Evolutionary conservation across 2,329 filamentous ascomycete genomes (phyloP).

Genomic region (Hypoxylon sp.): DNA sequence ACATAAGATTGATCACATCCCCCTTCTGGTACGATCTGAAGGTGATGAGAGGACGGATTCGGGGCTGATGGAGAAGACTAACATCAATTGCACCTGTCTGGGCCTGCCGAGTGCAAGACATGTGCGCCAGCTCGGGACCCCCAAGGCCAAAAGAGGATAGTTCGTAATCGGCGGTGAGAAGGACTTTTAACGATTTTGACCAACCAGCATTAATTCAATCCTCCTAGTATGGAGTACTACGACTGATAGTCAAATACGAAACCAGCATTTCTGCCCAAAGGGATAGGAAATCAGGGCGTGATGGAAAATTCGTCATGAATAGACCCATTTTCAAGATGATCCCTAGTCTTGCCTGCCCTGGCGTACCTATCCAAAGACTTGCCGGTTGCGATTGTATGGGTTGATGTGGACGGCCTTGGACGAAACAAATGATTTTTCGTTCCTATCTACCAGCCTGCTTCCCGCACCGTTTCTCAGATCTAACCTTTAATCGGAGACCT

Average conservation of each 20-base stretch:
- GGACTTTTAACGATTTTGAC: constrained; percentile 30
- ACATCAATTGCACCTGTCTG: constrained; percentile 35
- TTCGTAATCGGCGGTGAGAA: constrained; percentile 52
- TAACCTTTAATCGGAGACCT: constrained; percentile 50
- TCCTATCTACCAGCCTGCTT: constrained; percentile 36
- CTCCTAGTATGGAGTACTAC: constrained; percentile 43
- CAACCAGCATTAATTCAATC: constrained; percentile 37
- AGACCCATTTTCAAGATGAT: constrained; percentile 39
- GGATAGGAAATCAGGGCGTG: constrained; percentile 41
- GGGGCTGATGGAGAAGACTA: constrained; percentile 44
- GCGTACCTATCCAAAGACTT: constrained; percentile 37
- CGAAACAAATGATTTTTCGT: constrained; percentile 27
- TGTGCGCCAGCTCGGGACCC: constrained; percentile 48
- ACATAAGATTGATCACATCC: constrained; percentile 51
- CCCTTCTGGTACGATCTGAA: constrained; percentile 50
- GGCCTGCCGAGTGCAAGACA: constrained; percentile 42
- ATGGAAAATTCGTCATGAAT: constrained; percentile 41
- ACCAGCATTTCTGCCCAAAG: constrained; percentile 46
- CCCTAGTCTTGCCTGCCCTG: constrained; percentile 36
- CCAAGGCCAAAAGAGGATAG: constrained; percentile 42
- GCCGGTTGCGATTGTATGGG: constrained; percentile 32
- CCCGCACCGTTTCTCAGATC: constrained; percentile 41
- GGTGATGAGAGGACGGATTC: constrained; percentile 44
- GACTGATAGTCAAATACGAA: constrained; percentile 46
- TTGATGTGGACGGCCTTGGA: constrained; percentile 36